phyloP scores from a whole-genome alignment of 2,329 filamentous ascomycete species.

The Fusarium sp. region DNA sequence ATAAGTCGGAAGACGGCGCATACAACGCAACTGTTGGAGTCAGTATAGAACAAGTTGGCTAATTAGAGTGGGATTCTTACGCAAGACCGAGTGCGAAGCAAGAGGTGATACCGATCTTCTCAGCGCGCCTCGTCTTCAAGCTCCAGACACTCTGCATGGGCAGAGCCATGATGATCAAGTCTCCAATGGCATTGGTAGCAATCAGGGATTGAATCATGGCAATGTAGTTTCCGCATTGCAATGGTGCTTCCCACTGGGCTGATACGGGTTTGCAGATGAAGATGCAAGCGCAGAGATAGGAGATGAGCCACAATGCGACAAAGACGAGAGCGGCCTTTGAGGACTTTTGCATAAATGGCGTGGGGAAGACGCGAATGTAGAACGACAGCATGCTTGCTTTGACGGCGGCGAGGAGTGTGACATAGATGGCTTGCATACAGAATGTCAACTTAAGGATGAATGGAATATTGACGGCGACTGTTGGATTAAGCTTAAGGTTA shows the following conservation, averaged over 20 bases:
- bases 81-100: conserved; percentile 55
- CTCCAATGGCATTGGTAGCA: conserved; percentile 55
- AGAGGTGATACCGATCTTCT: conserved; percentile 55
- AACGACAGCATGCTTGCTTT: conserved; percentile 49
- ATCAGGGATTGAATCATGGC: conserved; percentile 55
- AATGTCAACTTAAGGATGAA: conserved; percentile 49
- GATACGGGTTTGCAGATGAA: conserved; percentile 62
- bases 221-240: conserved; percentile 53
- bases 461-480: conserved; percentile 43
- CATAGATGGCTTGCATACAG: conserved; percentile 47
- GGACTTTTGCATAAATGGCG: conserved; percentile 44
- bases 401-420: conserved; percentile 44
- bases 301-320: conserved; percentile 58
- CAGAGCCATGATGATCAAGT: conserved; percentile 55
- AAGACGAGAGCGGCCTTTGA: conserved; percentile 54
- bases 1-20: conserved; percentile 56
- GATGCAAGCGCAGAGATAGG: conserved; percentile 56
- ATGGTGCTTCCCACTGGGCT: conserved; percentile 57
- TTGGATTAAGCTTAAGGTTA: not conserved
- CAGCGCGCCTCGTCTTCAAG: conserved; percentile 53
- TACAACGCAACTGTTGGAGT: conserved; percentile 52
- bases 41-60: not conserved
- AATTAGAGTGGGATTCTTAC: conserved; percentile 40
- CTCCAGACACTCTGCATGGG: conserved; percentile 57
- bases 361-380: conserved; percentile 49